These are phyloP conservation scores for Chamaecrista fasciculata DNA, from an alignment of 306 rosid species.

Conservation along the genomic window DNA sequence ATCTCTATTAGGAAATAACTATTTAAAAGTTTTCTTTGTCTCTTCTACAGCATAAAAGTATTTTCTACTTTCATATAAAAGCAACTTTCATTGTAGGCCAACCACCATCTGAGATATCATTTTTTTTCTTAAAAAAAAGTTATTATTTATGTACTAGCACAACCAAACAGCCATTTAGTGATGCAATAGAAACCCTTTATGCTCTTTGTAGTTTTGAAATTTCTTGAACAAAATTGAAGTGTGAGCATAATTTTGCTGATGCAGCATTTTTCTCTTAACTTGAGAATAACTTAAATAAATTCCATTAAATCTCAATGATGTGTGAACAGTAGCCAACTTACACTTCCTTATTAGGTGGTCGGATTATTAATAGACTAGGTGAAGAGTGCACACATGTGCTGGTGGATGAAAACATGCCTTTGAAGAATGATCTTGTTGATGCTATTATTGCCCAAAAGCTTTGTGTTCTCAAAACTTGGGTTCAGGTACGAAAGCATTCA, in stretches of 20 bases:
- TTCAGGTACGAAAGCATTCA: slow-evolving; percentile 58
- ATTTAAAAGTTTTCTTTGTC: neutral
- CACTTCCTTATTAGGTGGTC: slow-evolving; percentile 61
- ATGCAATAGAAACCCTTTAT: neutral
- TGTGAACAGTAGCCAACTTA: slow-evolving; percentile 15
- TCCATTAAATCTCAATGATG: neutral
- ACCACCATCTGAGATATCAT: neutral
- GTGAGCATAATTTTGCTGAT: slow-evolving; percentile 8
- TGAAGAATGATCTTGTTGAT: slow-evolving; percentile 59
- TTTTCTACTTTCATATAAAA: neutral
- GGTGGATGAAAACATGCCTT: slow-evolving; percentile 68
- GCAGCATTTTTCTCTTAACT: slow-evolving; percentile 23
- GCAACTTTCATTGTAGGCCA: neutral
- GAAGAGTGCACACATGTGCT: slow-evolving; percentile 88
- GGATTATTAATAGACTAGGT: slow-evolving; percentile 38
- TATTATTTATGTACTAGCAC: neutral
- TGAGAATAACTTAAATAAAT: neutral
- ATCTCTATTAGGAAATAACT: neutral
- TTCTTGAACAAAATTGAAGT: neutral
- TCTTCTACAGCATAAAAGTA: neutral
- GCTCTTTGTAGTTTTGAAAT: neutral
- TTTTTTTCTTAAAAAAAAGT: neutral
- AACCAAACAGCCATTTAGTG: neutral
- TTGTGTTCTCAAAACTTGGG: slow-evolving; percentile 69
- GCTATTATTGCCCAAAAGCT: slow-evolving; percentile 68